Base-by-base conservation (phyloP, 1,139 yeast genomes). In the Yamadazyma triangularis region DNA sequence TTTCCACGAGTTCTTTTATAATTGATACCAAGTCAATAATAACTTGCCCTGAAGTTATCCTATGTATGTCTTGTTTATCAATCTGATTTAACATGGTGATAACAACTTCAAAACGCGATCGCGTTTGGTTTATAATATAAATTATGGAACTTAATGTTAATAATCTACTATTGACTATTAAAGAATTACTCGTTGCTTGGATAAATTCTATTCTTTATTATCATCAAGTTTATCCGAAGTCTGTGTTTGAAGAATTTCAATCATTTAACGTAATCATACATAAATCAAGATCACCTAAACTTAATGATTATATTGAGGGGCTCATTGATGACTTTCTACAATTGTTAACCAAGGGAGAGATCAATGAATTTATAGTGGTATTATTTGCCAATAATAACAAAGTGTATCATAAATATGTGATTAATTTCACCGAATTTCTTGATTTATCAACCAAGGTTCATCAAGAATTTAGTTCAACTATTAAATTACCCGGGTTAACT, bases 41-140 rank as follows among this genome's bases (percentile, higher is more conserved):
- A 13, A 91, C 97, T 53, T 91, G 97, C 0, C 96, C 96, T 0
- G 96, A 86, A 0, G 96, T 87, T 35, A 91, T 75, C 37, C 72
- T 67, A 42, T 84, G 87, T 8, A 88, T 69, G 43, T 82, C 85
- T 4, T 48, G 43, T 4, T 34, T 36, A 22, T 60, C 60, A 5
- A 81, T 76, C 20, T 50, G 56, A 18, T 48, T 47, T 26, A 71
- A 62, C 42, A 35, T 37, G 10, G 14, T n/a, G 11, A 27, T 8
- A 23, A n/a, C 23, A 21, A 14, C 15, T 7, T 18, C 9, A 26
- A 14, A 9, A 15, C 30, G 32, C 32, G 29, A n/a, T 11, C 28
- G 28, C 26, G 29, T 8, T 13, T 11, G 14, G 4, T 15, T 13
- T 13, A 9, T 5, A 15, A 6, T 11, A 11, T 24, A 24, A 11